These are phyloP conservation scores for Plantago ovata DNA, from an alignment of 257 asterid species.

Conservation along the genomic window DNA sequence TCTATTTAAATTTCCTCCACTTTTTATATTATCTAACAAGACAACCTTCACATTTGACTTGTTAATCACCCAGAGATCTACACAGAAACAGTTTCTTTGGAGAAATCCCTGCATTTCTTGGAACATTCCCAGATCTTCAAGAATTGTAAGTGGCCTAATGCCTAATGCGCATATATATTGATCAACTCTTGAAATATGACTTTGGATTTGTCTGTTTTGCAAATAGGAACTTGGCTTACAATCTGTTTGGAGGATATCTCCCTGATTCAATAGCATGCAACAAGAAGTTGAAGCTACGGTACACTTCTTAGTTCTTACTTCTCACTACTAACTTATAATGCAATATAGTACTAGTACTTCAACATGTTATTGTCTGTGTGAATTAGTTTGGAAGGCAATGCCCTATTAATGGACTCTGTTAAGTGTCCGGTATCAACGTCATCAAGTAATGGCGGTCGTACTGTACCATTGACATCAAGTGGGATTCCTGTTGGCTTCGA, in stretches of 20 bases:
- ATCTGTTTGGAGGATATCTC: constrained; percentile 31
- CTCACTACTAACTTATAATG: not conserved
- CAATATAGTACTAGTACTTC: not conserved
- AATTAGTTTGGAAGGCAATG: no score
- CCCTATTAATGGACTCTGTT: no score
- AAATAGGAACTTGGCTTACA: constrained; percentile 39
- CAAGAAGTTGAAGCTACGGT: constrained; percentile 34
- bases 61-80: constrained; percentile 37
- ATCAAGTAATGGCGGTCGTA: no score
- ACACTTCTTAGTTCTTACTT: not conserved
- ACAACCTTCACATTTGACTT: not conserved
- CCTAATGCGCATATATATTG: no score
- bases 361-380: not conserved
- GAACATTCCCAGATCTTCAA: constrained; percentile 34
- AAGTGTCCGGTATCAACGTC: no score
- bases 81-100: constrained; percentile 28
- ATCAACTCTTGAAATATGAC: not conserved
- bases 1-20: no score
- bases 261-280: constrained; percentile 43
- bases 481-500: not conserved
- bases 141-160: constrained; percentile 32
- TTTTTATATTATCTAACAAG: no score
- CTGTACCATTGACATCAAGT: constrained; percentile 3
- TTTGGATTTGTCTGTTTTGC: not conserved
- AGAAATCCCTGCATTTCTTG: constrained; percentile 40